phyloP scores from a whole-genome alignment of 495 filamentous ascomycete genomes.

The Xylaria castorea region DNA sequence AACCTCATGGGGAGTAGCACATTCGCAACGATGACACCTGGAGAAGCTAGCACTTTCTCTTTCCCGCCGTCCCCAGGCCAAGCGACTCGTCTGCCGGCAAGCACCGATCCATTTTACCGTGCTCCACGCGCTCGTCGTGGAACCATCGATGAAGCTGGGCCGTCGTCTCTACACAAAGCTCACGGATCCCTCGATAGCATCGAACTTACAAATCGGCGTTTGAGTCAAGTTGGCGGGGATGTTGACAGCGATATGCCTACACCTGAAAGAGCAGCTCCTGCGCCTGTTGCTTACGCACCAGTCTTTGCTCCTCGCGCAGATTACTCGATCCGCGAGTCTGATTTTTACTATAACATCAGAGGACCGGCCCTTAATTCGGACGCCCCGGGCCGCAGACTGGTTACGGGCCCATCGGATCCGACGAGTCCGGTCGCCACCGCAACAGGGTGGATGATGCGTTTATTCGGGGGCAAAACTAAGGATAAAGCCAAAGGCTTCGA shows the following conservation, averaged over 20 bases:
- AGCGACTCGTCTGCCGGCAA: slow-evolving; percentile 50
- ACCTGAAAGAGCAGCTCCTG: slow-evolving; percentile 46
- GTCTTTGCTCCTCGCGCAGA: slow-evolving; percentile 65
- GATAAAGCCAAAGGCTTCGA: slow-evolving; percentile 95
- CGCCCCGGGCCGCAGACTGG: slow-evolving; percentile 78
- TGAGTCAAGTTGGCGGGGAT: slow-evolving; percentile 46
- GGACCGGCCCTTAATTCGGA: slow-evolving; percentile 86
- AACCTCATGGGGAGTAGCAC: slow-evolving; percentile 53
- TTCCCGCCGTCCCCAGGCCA: slow-evolving; percentile 64
- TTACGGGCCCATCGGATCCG: slow-evolving; percentile 94
- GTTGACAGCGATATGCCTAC: slow-evolving; percentile 50
- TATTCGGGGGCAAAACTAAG: slow-evolving; percentile 83
- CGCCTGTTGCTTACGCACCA: slow-evolving; percentile 39
- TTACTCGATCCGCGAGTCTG: slow-evolving; percentile 90
- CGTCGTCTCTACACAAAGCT: slow-evolving; percentile 47
- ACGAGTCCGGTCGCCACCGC: slow-evolving; percentile 88
- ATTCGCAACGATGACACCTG: slow-evolving; percentile 72
- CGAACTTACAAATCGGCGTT: slow-evolving; percentile 58
- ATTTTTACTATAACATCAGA: slow-evolving; percentile 92
- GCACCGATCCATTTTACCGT: slow-evolving; percentile 80
- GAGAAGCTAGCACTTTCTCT: slow-evolving; percentile 72
- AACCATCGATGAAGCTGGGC: slow-evolving; percentile 57
- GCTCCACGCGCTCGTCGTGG: slow-evolving; percentile 73
- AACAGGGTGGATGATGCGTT: slow-evolving; percentile 81
- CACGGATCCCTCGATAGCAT: slow-evolving; percentile 57